These are phyloP conservation scores for Zygosaccharomyces pseudobailii DNA, from an alignment of 1,139 yeast species.

Conservation along the genomic window DNA sequence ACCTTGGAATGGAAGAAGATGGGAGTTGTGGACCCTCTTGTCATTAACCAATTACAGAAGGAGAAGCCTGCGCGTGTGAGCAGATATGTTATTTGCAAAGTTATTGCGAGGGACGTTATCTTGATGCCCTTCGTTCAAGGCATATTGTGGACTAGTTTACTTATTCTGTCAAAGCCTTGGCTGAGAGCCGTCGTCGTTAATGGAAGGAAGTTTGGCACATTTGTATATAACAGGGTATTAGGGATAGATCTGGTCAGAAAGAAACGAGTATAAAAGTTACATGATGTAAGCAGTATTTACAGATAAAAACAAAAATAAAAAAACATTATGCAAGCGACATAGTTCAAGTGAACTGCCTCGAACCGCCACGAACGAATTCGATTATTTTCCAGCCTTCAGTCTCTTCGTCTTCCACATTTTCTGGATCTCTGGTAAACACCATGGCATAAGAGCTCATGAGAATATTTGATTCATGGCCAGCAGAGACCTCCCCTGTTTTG, in stretches of 20 bases:
- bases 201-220: slow-evolving; percentile 28
- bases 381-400: slow-evolving; percentile 98
- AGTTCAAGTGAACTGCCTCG: slow-evolving; percentile 73
- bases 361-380: slow-evolving; percentile 92
- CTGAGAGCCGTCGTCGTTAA: slow-evolving; percentile 22
- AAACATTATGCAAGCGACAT: not conserved
- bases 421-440: slow-evolving; percentile 92
- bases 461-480: slow-evolving; percentile 93
- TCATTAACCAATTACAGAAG: slow-evolving; percentile 9
- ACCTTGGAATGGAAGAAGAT: slow-evolving; percentile 8
- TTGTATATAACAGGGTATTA: slow-evolving; percentile 14
- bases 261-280: slow-evolving; percentile 5
- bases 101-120: slow-evolving; percentile 58
- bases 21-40: slow-evolving; percentile 12
- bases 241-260: slow-evolving; percentile 15
- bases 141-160: slow-evolving; percentile 41
- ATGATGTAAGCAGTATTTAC: slow-evolving; percentile 7
- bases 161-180: slow-evolving; percentile 43
- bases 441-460: slow-evolving; percentile 91
- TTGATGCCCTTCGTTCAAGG: slow-evolving; percentile 69
- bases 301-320: not conserved
- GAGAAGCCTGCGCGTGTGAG: slow-evolving; percentile 10
- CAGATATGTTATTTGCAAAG: slow-evolving; percentile 40
- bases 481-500: slow-evolving; percentile 91
- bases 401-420: slow-evolving; percentile 79